Evolutionary conservation across 768 basidiomycete species (phyloP), one percentile per base, ranked within the genome.

Genomic region (Leccinum obscurum): DNA sequence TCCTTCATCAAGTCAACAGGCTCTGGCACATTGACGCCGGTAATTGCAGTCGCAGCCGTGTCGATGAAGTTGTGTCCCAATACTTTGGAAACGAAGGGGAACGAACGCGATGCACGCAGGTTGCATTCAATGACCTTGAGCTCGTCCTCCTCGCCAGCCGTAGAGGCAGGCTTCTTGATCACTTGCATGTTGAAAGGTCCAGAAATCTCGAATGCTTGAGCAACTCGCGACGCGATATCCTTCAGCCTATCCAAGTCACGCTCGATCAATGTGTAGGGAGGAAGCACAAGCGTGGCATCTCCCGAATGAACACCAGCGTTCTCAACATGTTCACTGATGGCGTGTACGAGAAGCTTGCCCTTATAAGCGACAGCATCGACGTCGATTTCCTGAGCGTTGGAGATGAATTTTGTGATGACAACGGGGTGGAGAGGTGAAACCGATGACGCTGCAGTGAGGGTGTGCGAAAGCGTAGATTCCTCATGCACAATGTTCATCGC

Each of bases 171-270:
- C 73, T 93, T 93, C 72, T 91, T 86, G 78, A 99, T 98, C 74
- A 99, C 85, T 76, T 99, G 97, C 95, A 99, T 99, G 76, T 99
- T 99, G 87, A 87, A 99, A 7, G 97, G 97, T 37, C 97, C 97
- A 28, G 94, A 97, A 56, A 99, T 98, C 69, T 97, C 82, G 76
- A 98, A 97, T 10, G 95, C 97, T 41, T 82, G 80, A 35, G 94
- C 96, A 62, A 99, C 95, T 78, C 97, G 98, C 75, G 92, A 85
- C 0, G 96, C 93, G 62, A 98, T 98, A 54, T 82, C 84, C 80
- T 98, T 98, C 63, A 98, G 81, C 59, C 95, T 92, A 9, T 80
- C 81, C 79, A 99, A 87, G 67, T 98, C 97, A 28, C 71, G 69
- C 50, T 85, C 80, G 50, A 77, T 75, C 46, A 98, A 80, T 0